Percentiles rank a stretch among this genome's conserved stretches.
Conservation (phyloP, 202 grass and related monocot genomes). For the Carex arenaria region DNA sequence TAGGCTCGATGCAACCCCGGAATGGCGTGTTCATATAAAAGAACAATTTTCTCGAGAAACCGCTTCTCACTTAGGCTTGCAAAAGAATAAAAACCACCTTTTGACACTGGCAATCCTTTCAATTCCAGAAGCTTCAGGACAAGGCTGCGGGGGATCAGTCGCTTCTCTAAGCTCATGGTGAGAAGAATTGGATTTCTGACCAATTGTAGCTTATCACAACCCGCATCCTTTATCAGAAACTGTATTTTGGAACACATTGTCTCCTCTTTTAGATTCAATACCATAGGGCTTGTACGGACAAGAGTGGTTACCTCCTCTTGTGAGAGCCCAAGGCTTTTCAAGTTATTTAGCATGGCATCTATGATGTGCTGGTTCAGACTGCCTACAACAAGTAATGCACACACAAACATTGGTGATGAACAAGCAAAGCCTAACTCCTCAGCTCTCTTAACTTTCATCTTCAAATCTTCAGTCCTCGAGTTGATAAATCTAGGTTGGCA, state of each 20-base stretch:
- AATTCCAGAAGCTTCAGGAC: slow-evolving; percentile 5
- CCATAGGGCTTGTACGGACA: too few relatives aligned
- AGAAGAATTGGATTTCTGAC: background rate
- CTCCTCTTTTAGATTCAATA: background rate
- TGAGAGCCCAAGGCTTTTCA: too few relatives aligned
- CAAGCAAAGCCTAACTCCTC: slow-evolving; percentile 22
- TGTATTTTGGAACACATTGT: slow-evolving; percentile 7
- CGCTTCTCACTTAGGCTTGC: background rate
- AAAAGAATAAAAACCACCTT: background rate
- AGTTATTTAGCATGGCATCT: too few relatives aligned
- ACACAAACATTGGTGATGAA: slow-evolving; percentile 10
- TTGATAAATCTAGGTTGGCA: background rate
- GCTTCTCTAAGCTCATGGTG: slow-evolving; percentile 9
- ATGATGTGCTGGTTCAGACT: too few relatives aligned
- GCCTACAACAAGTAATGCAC: slow-evolving; percentile 1
- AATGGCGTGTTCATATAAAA: background rate
- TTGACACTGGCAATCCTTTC: background rate
- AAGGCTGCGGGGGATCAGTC: slow-evolving; percentile 6
- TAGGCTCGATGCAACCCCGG: background rate
- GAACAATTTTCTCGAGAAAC: background rate
- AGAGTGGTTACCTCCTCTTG: too few relatives aligned
- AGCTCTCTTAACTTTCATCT: background rate
- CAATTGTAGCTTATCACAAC: background rate
- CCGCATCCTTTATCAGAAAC: slow-evolving; percentile 16
- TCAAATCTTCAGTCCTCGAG: background rate